Evolutionary conservation across 768 basidiomycete genomes (phyloP), one percentile per base, ranked within the genome.

Genomic region (Pulveroboletus sp.): DNA sequence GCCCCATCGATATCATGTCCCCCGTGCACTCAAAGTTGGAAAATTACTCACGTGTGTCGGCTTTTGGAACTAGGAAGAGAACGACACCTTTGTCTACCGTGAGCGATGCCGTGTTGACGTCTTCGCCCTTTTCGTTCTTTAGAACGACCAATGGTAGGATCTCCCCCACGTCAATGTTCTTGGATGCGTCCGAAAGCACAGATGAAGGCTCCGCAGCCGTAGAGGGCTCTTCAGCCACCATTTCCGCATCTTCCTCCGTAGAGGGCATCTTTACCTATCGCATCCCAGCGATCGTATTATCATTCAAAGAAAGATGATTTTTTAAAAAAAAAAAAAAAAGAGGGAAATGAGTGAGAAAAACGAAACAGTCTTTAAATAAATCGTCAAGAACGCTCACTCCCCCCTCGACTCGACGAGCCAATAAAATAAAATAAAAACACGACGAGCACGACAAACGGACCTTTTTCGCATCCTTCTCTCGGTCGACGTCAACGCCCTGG

Each of bases 121-220:
- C 89, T 51, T 88, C 83, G 39, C 76, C 88, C 66, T 88, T 82
- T 71, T 96, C 89, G 65, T 92, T 90, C 71, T 92, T 85, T 52
- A 98, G 71, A 6, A 73, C 78, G 53, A 94, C 61, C 5, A 79
- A 78, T 3, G 92, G 92, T 39, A 96, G 71, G 28, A 71, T 69
- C 53, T 86, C 89, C 6, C 93, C 94, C 31, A 91, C 71, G 53
- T 87, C 77, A 53, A 94, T 76, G 2, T 68, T 45, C 11, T 35
- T 38, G 28, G 51, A 39, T 26, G 15, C 43, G 2, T 45, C 47
- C 6, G 44, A 40, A 14, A 15, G 36, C 8, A 2, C 21, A 0
- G 56, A 42, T 9, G 49, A 56, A 17, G 51, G 45, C 8, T 56
- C 57, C 6, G 31, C 48, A 12, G 4, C 24, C 8, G 18, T 24